Evolutionary conservation across 768 basidiomycete genomes (phyloP).

Genomic region (Tricholomella constricta): DNA sequence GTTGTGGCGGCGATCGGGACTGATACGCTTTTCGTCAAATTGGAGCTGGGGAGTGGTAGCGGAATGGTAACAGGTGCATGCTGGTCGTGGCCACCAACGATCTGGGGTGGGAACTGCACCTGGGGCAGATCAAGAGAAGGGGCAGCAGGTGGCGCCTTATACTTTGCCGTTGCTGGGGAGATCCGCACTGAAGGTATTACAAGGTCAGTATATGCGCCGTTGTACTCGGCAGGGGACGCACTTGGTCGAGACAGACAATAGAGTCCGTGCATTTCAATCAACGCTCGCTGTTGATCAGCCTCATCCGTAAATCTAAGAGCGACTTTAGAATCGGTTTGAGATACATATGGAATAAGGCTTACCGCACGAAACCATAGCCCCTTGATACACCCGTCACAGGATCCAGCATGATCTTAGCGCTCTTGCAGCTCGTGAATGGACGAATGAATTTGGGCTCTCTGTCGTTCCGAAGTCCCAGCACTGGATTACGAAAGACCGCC

Average conservation of each 20-base stretch:
- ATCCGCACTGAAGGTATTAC: slow-evolving; percentile 68
- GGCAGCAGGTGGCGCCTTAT: slow-evolving; percentile 58
- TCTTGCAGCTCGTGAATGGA: slow-evolving; percentile 90
- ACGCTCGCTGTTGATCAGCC: slow-evolving; percentile 83
- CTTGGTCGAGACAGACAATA: slow-evolving; percentile 89
- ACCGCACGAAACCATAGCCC: slow-evolving; percentile 94
- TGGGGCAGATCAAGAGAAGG: slow-evolving; percentile 47
- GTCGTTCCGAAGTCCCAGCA: slow-evolving; percentile 81
- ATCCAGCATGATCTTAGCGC: slow-evolving; percentile 94
- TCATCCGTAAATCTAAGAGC: slow-evolving; percentile 78
- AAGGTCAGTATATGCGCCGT: slow-evolving; percentile 33
- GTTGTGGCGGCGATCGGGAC: slow-evolving; percentile 60
- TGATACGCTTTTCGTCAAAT: slow-evolving; percentile 66
- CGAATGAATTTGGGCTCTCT: slow-evolving; percentile 87
- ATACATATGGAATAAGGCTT: slow-evolving; percentile 22
- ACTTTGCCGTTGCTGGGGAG: slow-evolving; percentile 87
- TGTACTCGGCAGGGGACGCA: slow-evolving; percentile 40
- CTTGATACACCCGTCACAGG: slow-evolving; percentile 86
- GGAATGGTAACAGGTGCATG: slow-evolving; percentile 48
- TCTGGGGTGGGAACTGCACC: slow-evolving; percentile 43
- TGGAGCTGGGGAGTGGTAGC: slow-evolving; percentile 46
- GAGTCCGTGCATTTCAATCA: slow-evolving; percentile 90
- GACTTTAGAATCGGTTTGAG: slow-evolving; percentile 16
- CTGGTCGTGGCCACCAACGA: slow-evolving; percentile 27
- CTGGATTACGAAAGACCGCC: slow-evolving; percentile 88